A percentile compares a stretch with the other conserved stretches of the same genome.
phyloP scores from a whole-genome alignment of 192 early-diverging fungal species.

The Coemansia sp. region DNA sequence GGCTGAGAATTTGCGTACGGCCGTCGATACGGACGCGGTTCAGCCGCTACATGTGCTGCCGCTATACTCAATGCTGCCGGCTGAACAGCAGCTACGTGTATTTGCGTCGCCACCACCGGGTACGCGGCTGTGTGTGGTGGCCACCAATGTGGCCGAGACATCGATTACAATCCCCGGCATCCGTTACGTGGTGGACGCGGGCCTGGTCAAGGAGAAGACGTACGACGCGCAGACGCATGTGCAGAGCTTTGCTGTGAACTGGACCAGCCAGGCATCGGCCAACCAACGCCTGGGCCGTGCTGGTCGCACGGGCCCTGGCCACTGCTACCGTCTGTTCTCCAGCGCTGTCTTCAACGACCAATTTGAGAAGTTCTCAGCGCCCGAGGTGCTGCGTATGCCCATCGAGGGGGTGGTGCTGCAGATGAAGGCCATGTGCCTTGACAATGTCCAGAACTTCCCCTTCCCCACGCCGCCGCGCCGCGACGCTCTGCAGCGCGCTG shows the following conservation, averaged over 20 bases:
- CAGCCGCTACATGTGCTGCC: constrained; percentile 84
- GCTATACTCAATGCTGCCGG: constrained; percentile 93
- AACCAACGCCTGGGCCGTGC: constrained; percentile 97
- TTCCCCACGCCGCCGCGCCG: constrained; percentile 91
- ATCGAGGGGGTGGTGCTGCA: constrained; percentile 95
- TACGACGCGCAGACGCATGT: constrained; percentile 83
- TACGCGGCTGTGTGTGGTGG: constrained; percentile 86
- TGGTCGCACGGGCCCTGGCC: constrained; percentile 91
- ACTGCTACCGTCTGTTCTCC: constrained; percentile 93
- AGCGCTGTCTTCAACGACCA: constrained; percentile 90
- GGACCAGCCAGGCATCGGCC: constrained; percentile 92
- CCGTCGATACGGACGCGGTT: background rate
- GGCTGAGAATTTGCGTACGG: constrained; percentile 34
- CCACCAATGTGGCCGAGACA: constrained; percentile 99
- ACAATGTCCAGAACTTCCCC: constrained; percentile 92
- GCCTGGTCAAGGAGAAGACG: constrained; percentile 85
- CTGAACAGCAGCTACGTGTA: constrained; percentile 84
- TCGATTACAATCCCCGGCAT: constrained; percentile 95
- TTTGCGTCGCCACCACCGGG: constrained; percentile 87
- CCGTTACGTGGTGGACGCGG: constrained; percentile 91
- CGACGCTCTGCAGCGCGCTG: constrained; percentile 69
- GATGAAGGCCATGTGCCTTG: constrained; percentile 98
- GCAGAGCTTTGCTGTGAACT: constrained; percentile 83
- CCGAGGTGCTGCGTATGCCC: constrained; percentile 91
- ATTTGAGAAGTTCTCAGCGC: constrained; percentile 78